Evolutionary conservation across 345 rosid species (phyloP).

Genomic region (Viola odorata): DNA sequence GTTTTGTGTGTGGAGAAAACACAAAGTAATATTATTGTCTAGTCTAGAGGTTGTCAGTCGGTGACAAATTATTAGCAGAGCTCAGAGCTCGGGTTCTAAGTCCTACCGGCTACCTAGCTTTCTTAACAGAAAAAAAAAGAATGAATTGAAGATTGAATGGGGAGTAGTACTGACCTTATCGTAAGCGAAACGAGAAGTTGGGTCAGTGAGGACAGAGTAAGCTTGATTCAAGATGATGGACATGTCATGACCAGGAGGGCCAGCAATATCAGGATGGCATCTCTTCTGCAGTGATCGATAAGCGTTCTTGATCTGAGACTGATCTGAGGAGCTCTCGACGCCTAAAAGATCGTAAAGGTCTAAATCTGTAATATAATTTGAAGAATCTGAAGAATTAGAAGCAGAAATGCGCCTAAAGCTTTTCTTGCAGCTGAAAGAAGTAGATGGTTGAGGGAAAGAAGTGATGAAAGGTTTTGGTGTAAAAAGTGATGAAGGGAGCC

Average conservation of each 20-base stretch:
- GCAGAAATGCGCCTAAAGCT: constrained; percentile 4
- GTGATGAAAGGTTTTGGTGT: constrained; percentile 1
- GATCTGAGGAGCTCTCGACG: constrained; percentile 47
- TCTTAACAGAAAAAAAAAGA: not conserved
- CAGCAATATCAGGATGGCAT: constrained; percentile 87
- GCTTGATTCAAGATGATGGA: constrained; percentile 79
- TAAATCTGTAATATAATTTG: constrained; percentile 44
- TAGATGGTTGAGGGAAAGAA: not conserved
- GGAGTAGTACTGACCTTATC: constrained; percentile 47
- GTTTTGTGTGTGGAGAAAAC: no score
- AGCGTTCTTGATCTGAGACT: constrained; percentile 63
- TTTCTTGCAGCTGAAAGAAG: constrained; percentile 14
- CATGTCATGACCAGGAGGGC: constrained; percentile 80
- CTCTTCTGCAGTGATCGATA: constrained; percentile 68
- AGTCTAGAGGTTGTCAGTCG: no score
- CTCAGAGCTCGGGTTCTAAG: no score
- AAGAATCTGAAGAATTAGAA: constrained; percentile 31
- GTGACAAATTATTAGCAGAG: no score
- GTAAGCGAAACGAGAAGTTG: constrained; percentile 56
- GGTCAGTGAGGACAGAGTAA: constrained; percentile 67
- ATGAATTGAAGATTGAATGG: not conserved
- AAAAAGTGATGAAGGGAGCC: constrained; percentile 12
- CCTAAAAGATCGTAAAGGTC: constrained; percentile 90
- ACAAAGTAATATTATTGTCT: not conserved
- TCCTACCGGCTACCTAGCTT: no score